Base-by-base conservation (phyloP, 257 asterid genomes). In the Eucommia ulmoides region DNA sequence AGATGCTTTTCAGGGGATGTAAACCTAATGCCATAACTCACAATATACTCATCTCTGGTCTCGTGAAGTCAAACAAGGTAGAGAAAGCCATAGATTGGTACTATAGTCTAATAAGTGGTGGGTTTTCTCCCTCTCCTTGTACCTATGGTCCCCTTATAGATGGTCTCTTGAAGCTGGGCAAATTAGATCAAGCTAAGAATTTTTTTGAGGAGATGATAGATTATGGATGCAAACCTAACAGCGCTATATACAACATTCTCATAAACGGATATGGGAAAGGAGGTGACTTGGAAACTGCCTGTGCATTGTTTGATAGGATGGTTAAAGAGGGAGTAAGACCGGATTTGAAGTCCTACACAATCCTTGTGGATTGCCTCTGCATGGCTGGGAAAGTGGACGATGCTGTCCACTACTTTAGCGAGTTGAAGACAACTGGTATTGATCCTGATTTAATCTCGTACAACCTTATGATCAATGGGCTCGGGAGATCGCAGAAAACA, bases 61-160 rank as follows among this genome's bases (percentile, higher is more conserved):
- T 88, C 60, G 91, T 78, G 22, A 88, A 78, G 61, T 85, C 93
- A 10, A 74, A 72, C 61, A 76, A 64, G 26, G 22, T 84, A 47
- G 88, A 74, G 58, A 72, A 70, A 65, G 96, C 96, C 50, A 33
- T 88, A 53, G 83, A 80, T 61, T 56, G 84, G 12, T 88, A 79
- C 64, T 82, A 76, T 56, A 93, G 78, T 74, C 83, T 88, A 14
- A 49, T 88, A 52, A 82, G 93, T 50, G 80, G 67, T 38, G 97
- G 91, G 45, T 82, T 88, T 65, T 74, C 80, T 51, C 95, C 97
- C 33, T 84, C 96, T 49, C 94, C 96, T 24, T 80, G 84, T 67
- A 84, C 97, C 19, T 89, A 89, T 64, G 97, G 97, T 64, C 96
- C 97, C 35, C 91, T 89, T 41, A 66, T 89, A 35, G 91, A 82